Conservation (phyloP, 176 grass and related monocot species). For the Chrysopogon serrulatus region DNA sequence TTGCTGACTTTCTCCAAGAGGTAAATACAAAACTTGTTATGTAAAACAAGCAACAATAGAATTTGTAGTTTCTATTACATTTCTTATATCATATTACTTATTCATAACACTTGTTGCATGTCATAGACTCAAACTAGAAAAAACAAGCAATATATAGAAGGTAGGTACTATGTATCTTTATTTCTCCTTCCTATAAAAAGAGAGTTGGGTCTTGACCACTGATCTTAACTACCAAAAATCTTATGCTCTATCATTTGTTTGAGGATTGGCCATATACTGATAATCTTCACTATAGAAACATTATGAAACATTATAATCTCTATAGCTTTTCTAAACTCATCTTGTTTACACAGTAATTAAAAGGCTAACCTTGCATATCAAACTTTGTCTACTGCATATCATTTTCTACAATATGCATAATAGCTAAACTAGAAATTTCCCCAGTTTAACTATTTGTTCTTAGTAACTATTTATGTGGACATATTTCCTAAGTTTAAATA, state of each 20-base stretch:
- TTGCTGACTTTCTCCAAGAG: conserved; percentile 77
- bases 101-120: not conserved
- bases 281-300: not conserved
- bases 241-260: not conserved
- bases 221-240: not conserved
- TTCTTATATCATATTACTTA: not conserved
- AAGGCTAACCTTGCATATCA: not conserved
- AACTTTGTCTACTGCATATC: not conserved
- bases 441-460: too few relatives aligned
- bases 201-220: not conserved
- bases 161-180: not conserved
- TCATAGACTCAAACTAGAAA: not conserved
- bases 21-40: conserved; percentile 26
- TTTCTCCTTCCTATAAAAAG: not conserved
- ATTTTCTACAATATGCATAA: not conserved
- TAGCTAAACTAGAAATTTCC: not conserved
- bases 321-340: not conserved
- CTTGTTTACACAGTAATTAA: not conserved
- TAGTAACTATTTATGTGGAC: not conserved
- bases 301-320: too few relatives aligned
- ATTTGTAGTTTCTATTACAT: not conserved
- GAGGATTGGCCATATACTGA: not conserved
- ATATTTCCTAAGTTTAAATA: not conserved
- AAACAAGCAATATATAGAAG: not conserved
- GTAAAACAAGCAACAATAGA: not conserved